A percentile compares a stretch with the other conserved stretches of the same genome.
Evolutionary conservation across 495 filamentous ascomycete species (phyloP).

Genomic region (Cercophora scortea): DNA sequence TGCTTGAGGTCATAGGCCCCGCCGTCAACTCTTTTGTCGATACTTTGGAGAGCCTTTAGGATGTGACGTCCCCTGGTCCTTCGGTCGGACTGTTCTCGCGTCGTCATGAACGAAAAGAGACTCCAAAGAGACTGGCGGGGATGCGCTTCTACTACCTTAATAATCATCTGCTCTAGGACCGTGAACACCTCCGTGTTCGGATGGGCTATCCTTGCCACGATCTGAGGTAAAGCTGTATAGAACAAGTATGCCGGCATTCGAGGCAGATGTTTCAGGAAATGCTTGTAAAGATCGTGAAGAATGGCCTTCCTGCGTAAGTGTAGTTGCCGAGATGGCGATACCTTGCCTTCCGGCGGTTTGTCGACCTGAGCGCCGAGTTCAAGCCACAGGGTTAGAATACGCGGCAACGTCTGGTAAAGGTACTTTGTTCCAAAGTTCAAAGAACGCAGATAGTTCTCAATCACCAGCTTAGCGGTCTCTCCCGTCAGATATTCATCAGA

Average conservation of each 20-base stretch:
- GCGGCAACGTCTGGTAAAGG: constrained; percentile 84
- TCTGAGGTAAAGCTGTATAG: constrained; percentile 87
- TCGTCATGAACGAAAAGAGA: constrained; percentile 69
- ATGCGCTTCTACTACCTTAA: constrained; percentile 69
- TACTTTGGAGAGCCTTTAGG: constrained; percentile 32
- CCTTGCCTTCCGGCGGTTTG: constrained; percentile 57
- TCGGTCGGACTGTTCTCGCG: constrained; percentile 39
- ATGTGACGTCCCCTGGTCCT: constrained; percentile 44
- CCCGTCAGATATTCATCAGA: constrained; percentile 54
- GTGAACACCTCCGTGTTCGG: constrained; percentile 67
- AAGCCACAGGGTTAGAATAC: constrained; percentile 86
- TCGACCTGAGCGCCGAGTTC: constrained; percentile 74
- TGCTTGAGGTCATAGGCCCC: constrained; percentile 46
- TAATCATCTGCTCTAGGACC: constrained; percentile 66
- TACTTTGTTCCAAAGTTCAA: constrained; percentile 87
- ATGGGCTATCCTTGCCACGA: constrained; percentile 87
- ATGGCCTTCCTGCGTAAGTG: constrained; percentile 46
- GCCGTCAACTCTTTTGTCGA: constrained; percentile 27
- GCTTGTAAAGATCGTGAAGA: constrained; percentile 61
- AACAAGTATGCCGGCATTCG: constrained; percentile 80
- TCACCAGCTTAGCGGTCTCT: constrained; percentile 78
- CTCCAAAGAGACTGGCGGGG: constrained; percentile 94
- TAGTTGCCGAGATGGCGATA: constrained; percentile 56
- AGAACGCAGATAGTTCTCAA: constrained; percentile 87
- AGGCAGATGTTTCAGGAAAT: constrained; percentile 64